Percentiles rank a stretch among this genome's conserved stretches.
phyloP scores from a whole-genome alignment of 139 green algal genomes.

The Marvania coccoides region DNA sequence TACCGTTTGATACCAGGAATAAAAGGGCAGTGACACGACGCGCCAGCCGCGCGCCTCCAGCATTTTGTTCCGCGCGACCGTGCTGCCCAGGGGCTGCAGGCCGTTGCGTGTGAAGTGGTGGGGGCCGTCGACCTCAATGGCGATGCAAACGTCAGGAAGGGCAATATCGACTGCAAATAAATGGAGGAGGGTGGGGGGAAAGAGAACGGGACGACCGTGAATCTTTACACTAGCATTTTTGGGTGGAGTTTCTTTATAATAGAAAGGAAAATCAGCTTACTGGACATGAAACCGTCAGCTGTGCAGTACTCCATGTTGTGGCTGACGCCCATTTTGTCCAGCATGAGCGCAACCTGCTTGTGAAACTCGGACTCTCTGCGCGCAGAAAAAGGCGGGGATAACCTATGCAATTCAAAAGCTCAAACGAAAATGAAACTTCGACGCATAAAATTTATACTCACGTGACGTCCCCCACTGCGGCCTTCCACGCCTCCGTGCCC shows the following conservation, averaged over 20 bases:
- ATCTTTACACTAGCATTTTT: not conserved
- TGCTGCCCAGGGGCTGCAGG: slow-evolving; percentile 25
- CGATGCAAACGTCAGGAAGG: slow-evolving; percentile 25
- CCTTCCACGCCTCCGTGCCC: not conserved
- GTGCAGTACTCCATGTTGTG: slow-evolving; percentile 41
- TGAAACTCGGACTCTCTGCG: slow-evolving; percentile 34
- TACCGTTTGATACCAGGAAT: slow-evolving; percentile 14
- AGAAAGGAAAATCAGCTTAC: not conserved
- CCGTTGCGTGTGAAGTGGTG: slow-evolving; percentile 48
- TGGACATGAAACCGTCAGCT: slow-evolving; percentile 34
- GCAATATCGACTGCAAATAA: slow-evolving; percentile 35
- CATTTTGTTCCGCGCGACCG: slow-evolving; percentile 9
- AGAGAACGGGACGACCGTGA: not conserved
- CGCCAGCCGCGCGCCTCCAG: slow-evolving; percentile 31
- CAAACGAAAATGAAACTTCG: no score
- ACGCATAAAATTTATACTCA: no score
- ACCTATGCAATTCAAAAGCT: no score
- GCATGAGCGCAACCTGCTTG: slow-evolving; percentile 25
- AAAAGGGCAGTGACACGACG: slow-evolving; percentile 41
- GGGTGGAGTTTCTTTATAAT: slow-evolving; percentile 6
- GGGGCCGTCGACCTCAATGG: slow-evolving; percentile 46
- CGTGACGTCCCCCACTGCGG: not conserved
- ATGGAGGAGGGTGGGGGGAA: not conserved
- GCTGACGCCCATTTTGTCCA: slow-evolving; percentile 20
- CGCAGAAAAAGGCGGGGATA: not conserved